Evolutionary conservation across 345 rosid species (phyloP).

Genomic region (Eucalyptus grandis): DNA sequence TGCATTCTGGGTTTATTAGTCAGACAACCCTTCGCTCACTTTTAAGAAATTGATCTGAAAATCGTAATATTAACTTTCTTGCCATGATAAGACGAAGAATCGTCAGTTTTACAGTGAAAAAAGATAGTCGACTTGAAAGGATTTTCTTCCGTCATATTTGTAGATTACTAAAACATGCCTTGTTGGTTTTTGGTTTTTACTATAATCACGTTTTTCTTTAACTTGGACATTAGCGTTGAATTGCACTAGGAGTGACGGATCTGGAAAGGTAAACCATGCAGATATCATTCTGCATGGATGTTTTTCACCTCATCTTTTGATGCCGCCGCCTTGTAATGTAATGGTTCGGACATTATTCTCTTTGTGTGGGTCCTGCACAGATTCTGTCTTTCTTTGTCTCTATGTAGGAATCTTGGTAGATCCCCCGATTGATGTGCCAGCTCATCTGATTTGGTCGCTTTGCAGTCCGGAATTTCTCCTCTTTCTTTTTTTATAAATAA

Average conservation of each 20-base stretch:
- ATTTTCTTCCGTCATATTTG: not conserved
- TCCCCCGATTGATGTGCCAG: not conserved
- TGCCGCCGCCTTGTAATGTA: not conserved
- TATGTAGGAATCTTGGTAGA: not conserved
- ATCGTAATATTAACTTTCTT: rapidly evolving
- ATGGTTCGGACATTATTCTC: not conserved
- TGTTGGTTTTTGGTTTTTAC: rapidly evolving
- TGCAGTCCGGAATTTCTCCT: not conserved
- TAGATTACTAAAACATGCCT: not conserved
- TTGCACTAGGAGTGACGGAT: not conserved
- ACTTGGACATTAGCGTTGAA: not conserved
- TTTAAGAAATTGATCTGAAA: not conserved
- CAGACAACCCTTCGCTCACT: not conserved
- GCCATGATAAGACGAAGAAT: not conserved
- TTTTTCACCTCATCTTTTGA: not conserved
- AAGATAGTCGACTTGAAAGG: rapidly evolving
- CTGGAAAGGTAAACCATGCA: not conserved
- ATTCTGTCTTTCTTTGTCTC: not conserved
- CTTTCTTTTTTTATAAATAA: no score
- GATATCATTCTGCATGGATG: not conserved
- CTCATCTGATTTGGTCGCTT: not conserved
- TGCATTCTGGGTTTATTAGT: not conserved
- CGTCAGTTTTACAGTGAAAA: rapidly evolving
- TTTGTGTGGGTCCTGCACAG: not conserved
- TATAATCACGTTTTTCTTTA: not conserved